A percentile compares a stretch with the other conserved stretches of the same genome.
These are phyloP conservation scores for Austroboletus festivus DNA, from an alignment of 768 basidiomycete species.

Conservation along the genomic window DNA sequence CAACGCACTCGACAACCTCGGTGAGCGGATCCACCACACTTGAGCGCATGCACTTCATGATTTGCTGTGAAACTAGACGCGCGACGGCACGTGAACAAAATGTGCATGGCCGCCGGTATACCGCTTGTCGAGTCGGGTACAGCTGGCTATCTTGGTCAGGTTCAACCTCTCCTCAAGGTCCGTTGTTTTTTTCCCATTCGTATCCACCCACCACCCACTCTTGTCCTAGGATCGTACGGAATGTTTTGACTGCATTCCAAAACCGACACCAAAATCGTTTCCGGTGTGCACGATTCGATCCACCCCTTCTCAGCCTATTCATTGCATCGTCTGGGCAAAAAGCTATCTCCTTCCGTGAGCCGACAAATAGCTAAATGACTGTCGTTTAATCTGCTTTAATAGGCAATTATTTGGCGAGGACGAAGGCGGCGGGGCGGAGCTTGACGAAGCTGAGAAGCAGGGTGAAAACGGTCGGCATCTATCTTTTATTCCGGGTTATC, in stretches of 20 bases:
- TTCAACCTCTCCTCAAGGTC: constrained; percentile 62
- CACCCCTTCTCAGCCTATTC: constrained; percentile 95
- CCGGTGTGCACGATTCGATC: constrained; percentile 98
- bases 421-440: constrained; percentile 73
- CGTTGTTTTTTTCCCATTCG: no score
- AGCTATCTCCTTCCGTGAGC: constrained; percentile 89
- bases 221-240: constrained; percentile 72
- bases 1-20: constrained; percentile 95
- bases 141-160: constrained; percentile 95
- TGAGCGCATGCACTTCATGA: neutral
- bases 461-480: constrained; percentile 79
- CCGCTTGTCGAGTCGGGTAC: constrained; percentile 96
- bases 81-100: constrained; percentile 91
- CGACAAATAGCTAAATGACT: no score
- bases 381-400: constrained; percentile 1
- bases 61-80: constrained; percentile 57
- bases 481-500: constrained; percentile 12
- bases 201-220: neutral
- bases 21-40: constrained; percentile 40
- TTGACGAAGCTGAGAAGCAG: constrained; percentile 88
- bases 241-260: constrained; percentile 95
- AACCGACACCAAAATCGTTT: constrained; percentile 90
- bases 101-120: constrained; percentile 91
- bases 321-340: constrained; percentile 99
- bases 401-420: constrained; percentile 97